These are phyloP conservation scores for Naganishia cerealis DNA, from an alignment of 1,284 basidiomycete species.

Conservation along the genomic window DNA sequence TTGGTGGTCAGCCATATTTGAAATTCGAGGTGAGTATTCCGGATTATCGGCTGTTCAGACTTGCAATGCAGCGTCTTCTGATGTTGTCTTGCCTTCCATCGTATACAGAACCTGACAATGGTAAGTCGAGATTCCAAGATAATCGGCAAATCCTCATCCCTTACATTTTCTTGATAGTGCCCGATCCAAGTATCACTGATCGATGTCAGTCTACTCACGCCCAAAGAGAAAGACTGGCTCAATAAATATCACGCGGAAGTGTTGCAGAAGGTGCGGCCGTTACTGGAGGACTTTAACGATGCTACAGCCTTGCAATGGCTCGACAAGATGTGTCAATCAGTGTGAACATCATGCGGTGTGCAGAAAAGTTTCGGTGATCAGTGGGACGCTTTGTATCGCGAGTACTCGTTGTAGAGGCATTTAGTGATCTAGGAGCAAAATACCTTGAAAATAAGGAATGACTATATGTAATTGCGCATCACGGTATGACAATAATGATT, in stretches of 20 bases:
- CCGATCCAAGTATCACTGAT: conserved; percentile 87
- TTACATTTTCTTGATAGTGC: conserved; percentile 56
- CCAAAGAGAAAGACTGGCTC: conserved; percentile 75
- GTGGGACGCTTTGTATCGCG: not conserved
- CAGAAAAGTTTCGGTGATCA: not conserved
- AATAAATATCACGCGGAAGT: conserved; percentile 81
- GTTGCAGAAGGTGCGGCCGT: conserved; percentile 70
- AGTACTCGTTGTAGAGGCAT: not conserved
- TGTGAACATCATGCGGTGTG: not conserved
- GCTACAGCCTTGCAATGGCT: conserved; percentile 3
- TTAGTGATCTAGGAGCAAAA: too few species aligned
- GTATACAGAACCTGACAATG: conserved; percentile 67
- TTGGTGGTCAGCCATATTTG: conserved; percentile 78
- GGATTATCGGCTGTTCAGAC: not conserved
- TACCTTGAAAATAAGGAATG: too few species aligned
- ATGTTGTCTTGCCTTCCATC: not conserved
- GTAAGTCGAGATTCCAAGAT: conserved; percentile 46
- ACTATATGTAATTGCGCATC: too few species aligned
- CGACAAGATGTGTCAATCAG: conserved; percentile 18
- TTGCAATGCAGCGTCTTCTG: not conserved
- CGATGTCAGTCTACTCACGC: conserved; percentile 65
- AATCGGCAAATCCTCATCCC: not conserved
- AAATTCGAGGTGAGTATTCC: conserved; percentile 62
- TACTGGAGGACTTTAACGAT: conserved; percentile 57
- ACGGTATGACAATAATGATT: too few species aligned